Evolutionary conservation across 2,329 filamentous ascomycete species (phyloP).

Genomic region (Trichoderma pleuroti): DNA sequence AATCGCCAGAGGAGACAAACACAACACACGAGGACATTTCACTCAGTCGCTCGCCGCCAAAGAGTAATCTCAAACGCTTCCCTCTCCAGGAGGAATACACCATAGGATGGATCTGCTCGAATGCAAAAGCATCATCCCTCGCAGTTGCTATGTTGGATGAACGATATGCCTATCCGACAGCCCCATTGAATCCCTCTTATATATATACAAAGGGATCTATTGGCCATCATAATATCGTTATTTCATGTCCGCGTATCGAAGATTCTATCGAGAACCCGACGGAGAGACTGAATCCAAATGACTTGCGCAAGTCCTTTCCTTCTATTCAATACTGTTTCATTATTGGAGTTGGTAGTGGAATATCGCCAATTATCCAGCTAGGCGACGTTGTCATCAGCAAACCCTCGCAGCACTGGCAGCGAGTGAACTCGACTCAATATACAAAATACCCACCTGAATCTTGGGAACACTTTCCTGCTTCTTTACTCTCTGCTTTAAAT

Average conservation of each 20-base stretch:
- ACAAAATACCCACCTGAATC: neutral
- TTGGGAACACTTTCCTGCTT: neutral
- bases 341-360: neutral
- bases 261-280: fast-evolving
- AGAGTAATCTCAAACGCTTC: neutral
- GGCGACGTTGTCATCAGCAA: neutral
- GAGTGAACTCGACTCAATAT: neutral
- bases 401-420: neutral
- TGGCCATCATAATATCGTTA: neutral
- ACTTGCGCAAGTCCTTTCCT: neutral
- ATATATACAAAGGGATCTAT: neutral
- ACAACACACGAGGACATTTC: neutral
- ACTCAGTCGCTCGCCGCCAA: neutral
- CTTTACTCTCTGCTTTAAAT: neutral
- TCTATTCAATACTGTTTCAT: neutral
- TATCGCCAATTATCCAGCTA: neutral
- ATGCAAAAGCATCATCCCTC: neutral
- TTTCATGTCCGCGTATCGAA: neutral
- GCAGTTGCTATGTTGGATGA: neutral
- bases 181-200: neutral
- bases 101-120: neutral
- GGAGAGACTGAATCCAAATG: neutral
- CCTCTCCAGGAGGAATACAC: neutral
- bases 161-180: neutral
- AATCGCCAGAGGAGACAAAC: neutral